These are phyloP conservation scores for Trichaptum fuscoviolaceum DNA, from an alignment of 768 basidiomycete species.

Conservation along the genomic window DNA sequence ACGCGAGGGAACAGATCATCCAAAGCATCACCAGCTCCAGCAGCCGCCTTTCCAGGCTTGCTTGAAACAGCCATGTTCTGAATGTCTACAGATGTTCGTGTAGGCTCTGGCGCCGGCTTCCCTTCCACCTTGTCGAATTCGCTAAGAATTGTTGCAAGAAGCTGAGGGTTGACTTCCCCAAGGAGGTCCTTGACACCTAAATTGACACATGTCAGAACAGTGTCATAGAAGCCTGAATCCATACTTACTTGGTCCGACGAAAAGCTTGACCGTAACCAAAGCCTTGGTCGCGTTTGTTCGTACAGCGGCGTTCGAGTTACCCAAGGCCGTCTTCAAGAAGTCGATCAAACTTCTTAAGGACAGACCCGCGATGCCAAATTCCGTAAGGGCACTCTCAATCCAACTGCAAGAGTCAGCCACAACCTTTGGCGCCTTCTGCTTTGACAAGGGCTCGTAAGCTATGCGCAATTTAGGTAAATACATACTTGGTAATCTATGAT, in stretches of 20 bases:
- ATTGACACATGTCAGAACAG: conserved; percentile 5
- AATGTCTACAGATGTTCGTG: conserved; percentile 71
- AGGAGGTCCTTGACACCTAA: conserved; percentile 87
- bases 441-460: conserved; percentile 92
- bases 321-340: conserved; percentile 79
- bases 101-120: conserved; percentile 70
- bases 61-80: conserved; percentile 41
- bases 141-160: conserved; percentile 80
- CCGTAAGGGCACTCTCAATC: conserved; percentile 79
- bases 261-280: conserved; percentile 85
- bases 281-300: conserved; percentile 91
- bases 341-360: conserved; percentile 82
- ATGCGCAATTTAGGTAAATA: conserved; percentile 1
- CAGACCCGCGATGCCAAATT: conserved; percentile 89
- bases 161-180: conserved; percentile 90
- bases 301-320: conserved; percentile 92
- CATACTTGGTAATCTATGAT: background rate
- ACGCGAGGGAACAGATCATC: conserved; percentile 96
- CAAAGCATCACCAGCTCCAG: conserved; percentile 54
- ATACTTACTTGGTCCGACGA: conserved; percentile 77
- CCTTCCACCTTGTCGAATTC: conserved; percentile 94
- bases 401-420: conserved; percentile 86
- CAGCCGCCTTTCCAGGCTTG: conserved; percentile 32
- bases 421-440: conserved; percentile 97
- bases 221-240: conserved; percentile 2